Base-by-base conservation (phyloP, 495 filamentous ascomycete genomes). In the Aspergillus nanangensis region DNA sequence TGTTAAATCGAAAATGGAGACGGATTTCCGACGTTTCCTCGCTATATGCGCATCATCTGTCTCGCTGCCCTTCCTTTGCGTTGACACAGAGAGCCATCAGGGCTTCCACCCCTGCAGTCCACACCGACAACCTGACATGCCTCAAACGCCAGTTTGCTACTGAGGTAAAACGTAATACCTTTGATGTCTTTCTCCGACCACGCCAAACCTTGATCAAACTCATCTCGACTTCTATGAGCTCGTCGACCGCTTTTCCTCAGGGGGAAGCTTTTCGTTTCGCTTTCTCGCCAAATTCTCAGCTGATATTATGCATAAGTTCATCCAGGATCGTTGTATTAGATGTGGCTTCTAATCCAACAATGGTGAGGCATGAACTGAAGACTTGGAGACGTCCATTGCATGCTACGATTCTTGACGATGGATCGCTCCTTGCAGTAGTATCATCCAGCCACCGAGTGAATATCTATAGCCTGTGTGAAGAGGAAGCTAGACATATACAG, bases 241-340 rank as follows among this genome's bases (percentile, higher is more conserved):
- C 87, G 0, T 87, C 88, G 10, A 87, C 86, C 8, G 78, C 82
- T 0, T 84, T 85, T 45, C 88, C 88, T 0, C 84, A 86, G 5
- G 88, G 88, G 17, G 88, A 94, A 62, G 87, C 87, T 35, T 87
- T 94, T 64, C 86, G 88, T 41, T 94, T 93, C 54, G 77, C 78
- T 45, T 81, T 88, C 45, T 92, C 88, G 13, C 80, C 84, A 7
- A 81, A 76, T 50, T 87, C 86, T 9, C 80, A 82, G 44, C 79
- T 82, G 60, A 63, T 91, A 10, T 72, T 94, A 8, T 89, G 87
- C 33, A 83, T 89, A 51, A 90, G 86, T 58, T 92, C 88, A n/a
- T 92, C 89, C 15, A 74, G 88, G 43, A 90, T 94, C 54, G 80
- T 89, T 48, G 80, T 92, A n/a, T 56, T 93, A 27, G 80, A 90